Evolutionary conservation across 164 flowering plant species (phyloP), one percentile per base, ranked within the genome.

Genomic region (Aristolochia fimbriata): DNA sequence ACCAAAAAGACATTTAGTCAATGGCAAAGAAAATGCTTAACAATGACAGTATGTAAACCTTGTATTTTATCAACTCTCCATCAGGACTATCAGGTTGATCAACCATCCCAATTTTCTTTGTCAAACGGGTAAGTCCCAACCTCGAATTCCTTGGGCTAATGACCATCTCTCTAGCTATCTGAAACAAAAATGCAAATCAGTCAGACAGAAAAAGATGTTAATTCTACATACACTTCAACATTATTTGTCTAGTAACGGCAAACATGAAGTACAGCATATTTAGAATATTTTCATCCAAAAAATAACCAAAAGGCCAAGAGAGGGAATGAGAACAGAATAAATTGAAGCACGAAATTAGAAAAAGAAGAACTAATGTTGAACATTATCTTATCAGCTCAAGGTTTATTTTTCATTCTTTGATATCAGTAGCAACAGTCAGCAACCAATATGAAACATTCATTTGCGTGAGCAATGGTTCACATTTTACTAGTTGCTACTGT

Each of bases 131-230:
- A 62, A 90, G 83, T 65, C 97, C 96, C 71, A 93, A 69, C 68
- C 82, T 88, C 50, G 81, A 57, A 75, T 88, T 90, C 67, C 80
- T 80, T 47, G 96, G 97, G 77, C 98, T 90, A 50, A 93, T 93
- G n/a, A 81, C 99, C 97, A 90, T 87, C 75, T 93, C 99, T 68
- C 97, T 77, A 61, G 94, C 97, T 73, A 93, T 87, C 99, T 93
- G 76, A 65, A 57, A 45, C 12, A 47, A 60, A 41, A n/a, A 62
- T 3, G 48, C 19, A 47, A 57, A n/a, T 56, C 30, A 60, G 61
- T 13, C 15, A 56, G 57, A 10, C 43, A 51, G 24, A 33, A 68
- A n/a, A 62, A 30, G 45, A 23, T 37, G 19, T 49, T 17, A 49
- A 20, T 49, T 20, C 52, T 15, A 49, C 6, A 17, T 15, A 15